Evolutionary conservation across 257 asterid genomes (phyloP), one percentile per base, ranked within the genome.

Genomic region (Knoxia roxburghii): DNA sequence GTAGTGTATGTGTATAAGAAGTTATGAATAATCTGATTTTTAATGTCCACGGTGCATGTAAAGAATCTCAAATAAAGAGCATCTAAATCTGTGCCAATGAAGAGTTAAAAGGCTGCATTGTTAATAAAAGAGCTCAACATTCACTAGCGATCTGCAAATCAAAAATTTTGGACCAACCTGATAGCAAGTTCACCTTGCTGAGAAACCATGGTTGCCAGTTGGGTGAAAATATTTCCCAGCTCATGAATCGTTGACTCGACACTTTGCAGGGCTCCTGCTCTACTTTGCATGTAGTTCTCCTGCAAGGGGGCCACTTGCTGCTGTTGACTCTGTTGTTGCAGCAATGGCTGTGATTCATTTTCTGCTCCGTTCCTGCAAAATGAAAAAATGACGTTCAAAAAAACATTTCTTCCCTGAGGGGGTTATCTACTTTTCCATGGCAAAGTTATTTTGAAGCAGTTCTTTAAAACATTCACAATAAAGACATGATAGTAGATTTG

Each of bases 121-220:
- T n/a, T 0, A 49, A 49, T 35, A n/a, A 20, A 54, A 10, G 6
- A 56, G 45, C 54, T 64, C 56, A 18, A 12, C 24, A 35, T 23
- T 45, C 26, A 54, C 3, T 55, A 40, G 33, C 56, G 64, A 29
- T 29, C 29, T 0, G 2, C 52, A 33, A 7, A 11, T n/a, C 8
- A 29, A 41, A n/a, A 61, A 15, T 32, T 7, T 24, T 32, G 43
- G 14, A 70, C 67, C 56, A 64, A 85, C 96, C 96, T 88, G 69
- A 90, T 86, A 20, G 96, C 95, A 67, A 88, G 84, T 70, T 90
- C 97, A 27, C 97, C 96, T 82, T 90, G 97, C 51, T 88, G 90
- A 24, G 95, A 89, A 50, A 88, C 96, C 97, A 90, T 86, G 48
- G 96, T 88, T 58, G 97, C 97, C 68, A 90, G 79, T 73, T 90